phyloP scores from a whole-genome alignment of 805 yeast species.

The Candida yuanshanica region DNA sequence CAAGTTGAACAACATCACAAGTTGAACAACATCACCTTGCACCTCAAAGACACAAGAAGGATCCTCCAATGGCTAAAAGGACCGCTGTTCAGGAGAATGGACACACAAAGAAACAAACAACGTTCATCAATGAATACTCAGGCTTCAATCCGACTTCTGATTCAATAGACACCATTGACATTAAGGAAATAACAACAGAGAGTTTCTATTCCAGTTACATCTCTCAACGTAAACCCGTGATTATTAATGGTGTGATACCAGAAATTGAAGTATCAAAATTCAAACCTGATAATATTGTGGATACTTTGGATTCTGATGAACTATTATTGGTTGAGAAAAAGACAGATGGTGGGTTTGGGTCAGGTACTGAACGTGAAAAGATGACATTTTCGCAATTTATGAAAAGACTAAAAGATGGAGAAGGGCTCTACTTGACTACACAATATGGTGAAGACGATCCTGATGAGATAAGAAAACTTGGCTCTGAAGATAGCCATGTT shows the following conservation, averaged over 20 bases:
- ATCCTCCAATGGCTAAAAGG: conserved; percentile 10
- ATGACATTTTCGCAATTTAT: conserved; percentile 48
- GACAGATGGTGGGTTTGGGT: conserved; percentile 59
- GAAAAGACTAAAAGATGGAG: conserved; percentile 29
- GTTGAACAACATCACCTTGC: too few species aligned
- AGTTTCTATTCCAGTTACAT: conserved; percentile 13
- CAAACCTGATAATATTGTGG: conserved; percentile 29
- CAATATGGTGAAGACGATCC: conserved; percentile 52
- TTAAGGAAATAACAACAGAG: conserved; percentile 3
- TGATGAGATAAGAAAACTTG: conserved; percentile 24
- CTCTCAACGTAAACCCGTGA: conserved; percentile 37
- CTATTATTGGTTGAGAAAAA: conserved; percentile 54
- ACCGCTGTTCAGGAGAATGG: not conserved
- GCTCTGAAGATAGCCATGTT: conserved; percentile 13
- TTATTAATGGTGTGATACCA: conserved; percentile 35
- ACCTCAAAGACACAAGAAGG: too few species aligned
- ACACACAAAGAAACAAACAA: conserved; percentile 1
- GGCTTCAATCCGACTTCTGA: conserved; percentile 8
- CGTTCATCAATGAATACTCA: conserved; percentile 8
- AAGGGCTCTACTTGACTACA: conserved; percentile 61
- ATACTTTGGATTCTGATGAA: conserved; percentile 31
- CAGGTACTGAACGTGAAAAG: conserved; percentile 48
- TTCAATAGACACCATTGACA: conserved; percentile 1
- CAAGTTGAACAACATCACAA: too few species aligned
- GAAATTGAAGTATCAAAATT: conserved; percentile 31